A percentile compares a stretch with the other conserved stretches of the same genome.
Evolutionary conservation across 106 monocot genomes (phyloP).

Genomic region (Dactylorhiza incarnata): DNA sequence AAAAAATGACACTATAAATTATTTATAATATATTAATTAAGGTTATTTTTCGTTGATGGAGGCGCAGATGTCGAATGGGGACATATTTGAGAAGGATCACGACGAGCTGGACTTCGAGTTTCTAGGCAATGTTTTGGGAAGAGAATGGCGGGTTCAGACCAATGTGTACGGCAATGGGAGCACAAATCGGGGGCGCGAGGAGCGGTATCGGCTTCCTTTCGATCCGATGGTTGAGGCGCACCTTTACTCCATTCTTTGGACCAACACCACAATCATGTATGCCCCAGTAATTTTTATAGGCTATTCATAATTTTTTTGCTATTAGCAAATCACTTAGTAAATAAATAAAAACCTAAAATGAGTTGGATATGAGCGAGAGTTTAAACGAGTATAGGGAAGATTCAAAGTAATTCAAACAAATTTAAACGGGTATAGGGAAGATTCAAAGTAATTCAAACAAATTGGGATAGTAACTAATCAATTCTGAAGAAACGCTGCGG

Average conservation of each 20-base stretch:
- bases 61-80: conserved; percentile 68
- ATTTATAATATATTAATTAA: neutral
- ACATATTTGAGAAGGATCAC: conserved; percentile 71
- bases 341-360: too few species aligned
- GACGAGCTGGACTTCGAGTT: conserved; percentile 97
- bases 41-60: too few species aligned
- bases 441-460: too few species aligned
- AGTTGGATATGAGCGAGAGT: too few species aligned
- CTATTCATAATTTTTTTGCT: too few species aligned
- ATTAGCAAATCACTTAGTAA: too few species aligned
- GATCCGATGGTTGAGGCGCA: conserved; percentile 70
- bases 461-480: too few species aligned
- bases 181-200: conserved; percentile 78
- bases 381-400: too few species aligned
- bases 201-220: conserved; percentile 70
- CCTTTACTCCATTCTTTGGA: conserved; percentile 87
- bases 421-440: too few species aligned
- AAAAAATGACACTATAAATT: neutral
- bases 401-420: too few species aligned
- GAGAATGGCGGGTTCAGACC: conserved; percentile 78
- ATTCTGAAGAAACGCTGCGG: too few species aligned
- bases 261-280: conserved; percentile 53
- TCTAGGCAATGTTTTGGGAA: conserved; percentile 72
- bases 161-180: conserved; percentile 90
- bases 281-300: too few species aligned